Conservation (phyloP, 2,329 filamentous ascomycete genomes). For the Hypoxylon sp. region DNA sequence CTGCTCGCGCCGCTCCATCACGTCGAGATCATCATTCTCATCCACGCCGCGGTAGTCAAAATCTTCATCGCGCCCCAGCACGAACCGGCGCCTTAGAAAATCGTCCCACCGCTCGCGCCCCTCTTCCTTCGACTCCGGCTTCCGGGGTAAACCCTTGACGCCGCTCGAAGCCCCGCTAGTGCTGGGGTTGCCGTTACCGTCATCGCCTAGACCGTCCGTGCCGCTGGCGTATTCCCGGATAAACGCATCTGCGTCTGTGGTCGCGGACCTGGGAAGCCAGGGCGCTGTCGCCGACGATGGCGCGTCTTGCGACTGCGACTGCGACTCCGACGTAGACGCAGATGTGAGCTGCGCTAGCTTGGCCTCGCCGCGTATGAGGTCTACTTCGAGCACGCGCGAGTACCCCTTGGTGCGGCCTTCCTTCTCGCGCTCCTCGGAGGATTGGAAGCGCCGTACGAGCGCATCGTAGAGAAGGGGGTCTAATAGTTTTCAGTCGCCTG, state of each 20-base stretch:
- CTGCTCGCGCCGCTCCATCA: slow-evolving; percentile 66
- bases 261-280: slow-evolving; percentile 34
- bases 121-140: slow-evolving; percentile 68
- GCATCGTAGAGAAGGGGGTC: slow-evolving; percentile 87
- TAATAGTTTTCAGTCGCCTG: slow-evolving; percentile 40
- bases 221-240: slow-evolving; percentile 42
- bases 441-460: slow-evolving; percentile 81
- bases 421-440: slow-evolving; percentile 75
- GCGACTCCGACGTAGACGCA: neutral
- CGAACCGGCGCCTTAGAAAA: slow-evolving; percentile 79
- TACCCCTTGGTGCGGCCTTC: slow-evolving; percentile 82
- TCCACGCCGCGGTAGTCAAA: slow-evolving; percentile 83
- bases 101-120: slow-evolving; percentile 76
- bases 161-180: slow-evolving; percentile 73
- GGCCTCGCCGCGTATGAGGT: slow-evolving; percentile 80
- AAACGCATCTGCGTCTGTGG: slow-evolving; percentile 38
- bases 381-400: slow-evolving; percentile 81
- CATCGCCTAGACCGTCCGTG: slow-evolving; percentile 64
- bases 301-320: neutral
- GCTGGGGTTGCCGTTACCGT: slow-evolving; percentile 77
- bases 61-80: slow-evolving; percentile 79
- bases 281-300: slow-evolving; percentile 8
- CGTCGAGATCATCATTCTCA: slow-evolving; percentile 77
- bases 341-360: slow-evolving; percentile 63
- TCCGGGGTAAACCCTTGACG: slow-evolving; percentile 26